A percentile compares a stretch with the other conserved stretches of the same genome.
phyloP scores from a whole-genome alignment of 106 monocot genomes.

The Narthecium ossifragum region DNA sequence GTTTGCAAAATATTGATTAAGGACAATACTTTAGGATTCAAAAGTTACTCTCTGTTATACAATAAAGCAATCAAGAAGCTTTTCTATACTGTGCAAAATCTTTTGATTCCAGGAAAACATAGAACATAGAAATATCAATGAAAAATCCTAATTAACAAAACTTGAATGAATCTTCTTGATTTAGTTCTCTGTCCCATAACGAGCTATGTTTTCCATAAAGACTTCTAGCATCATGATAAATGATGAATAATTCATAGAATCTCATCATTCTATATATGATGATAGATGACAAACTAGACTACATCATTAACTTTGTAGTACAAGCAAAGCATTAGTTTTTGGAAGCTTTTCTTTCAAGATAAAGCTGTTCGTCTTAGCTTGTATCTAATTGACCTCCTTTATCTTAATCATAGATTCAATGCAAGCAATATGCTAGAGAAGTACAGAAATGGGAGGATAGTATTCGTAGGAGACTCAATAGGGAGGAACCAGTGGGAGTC shows the following conservation, averaged over 20 bases:
- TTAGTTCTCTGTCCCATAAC: too few relatives aligned
- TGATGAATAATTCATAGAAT: background rate
- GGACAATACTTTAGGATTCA: background rate
- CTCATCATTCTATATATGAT: background rate
- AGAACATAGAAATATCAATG: background rate
- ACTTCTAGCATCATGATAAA: background rate
- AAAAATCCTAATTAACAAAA: background rate
- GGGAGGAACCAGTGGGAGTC: slow-evolving; percentile 99
- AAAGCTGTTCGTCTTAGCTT: too few relatives aligned
- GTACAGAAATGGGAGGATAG: slow-evolving; percentile 62
- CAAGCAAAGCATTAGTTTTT: too few relatives aligned
- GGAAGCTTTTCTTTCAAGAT: too few relatives aligned
- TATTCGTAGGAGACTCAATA: slow-evolving; percentile 82
- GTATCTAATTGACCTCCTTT: background rate
- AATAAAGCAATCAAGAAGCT: background rate
- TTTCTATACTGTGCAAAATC: too few relatives aligned
- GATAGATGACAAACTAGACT: background rate
- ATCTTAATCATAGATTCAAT: slow-evolving; percentile 47
- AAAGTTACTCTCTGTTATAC: background rate
- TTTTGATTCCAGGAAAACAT: background rate
- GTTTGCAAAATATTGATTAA: background rate
- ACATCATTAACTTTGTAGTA: too few relatives aligned
- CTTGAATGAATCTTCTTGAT: background rate
- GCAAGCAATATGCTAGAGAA: slow-evolving; percentile 60
- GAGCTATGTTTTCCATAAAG: background rate